Percentiles rank a stretch among this genome's conserved stretches.
phyloP scores from a whole-genome alignment of 1,284 basidiomycete genomes.

The Taiwanofungus camphoratus region DNA sequence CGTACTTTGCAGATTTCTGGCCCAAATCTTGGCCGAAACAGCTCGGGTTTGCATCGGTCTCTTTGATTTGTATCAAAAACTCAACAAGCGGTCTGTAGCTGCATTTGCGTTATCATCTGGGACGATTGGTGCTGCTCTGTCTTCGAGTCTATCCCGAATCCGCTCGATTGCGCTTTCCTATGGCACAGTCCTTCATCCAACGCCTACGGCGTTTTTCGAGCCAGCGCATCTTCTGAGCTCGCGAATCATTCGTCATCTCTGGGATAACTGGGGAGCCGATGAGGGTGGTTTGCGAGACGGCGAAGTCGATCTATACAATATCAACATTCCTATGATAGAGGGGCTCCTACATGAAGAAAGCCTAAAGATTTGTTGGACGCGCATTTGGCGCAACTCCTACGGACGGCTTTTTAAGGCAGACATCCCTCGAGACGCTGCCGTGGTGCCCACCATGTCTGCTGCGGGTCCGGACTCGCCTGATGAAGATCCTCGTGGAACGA shows the following conservation, averaged over 20 bases:
- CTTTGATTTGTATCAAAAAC: neutral
- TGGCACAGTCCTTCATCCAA: slow-evolving; percentile 72
- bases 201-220: slow-evolving; percentile 50
- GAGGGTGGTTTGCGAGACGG: slow-evolving; percentile 47
- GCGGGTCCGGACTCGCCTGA: slow-evolving; percentile 41
- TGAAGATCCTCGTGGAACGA: slow-evolving; percentile 15
- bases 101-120: slow-evolving; percentile 86
- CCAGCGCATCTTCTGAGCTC: slow-evolving; percentile 68
- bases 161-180: slow-evolving; percentile 81
- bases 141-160: slow-evolving; percentile 65
- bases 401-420: slow-evolving; percentile 64
- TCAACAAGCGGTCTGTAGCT: slow-evolving; percentile 50
- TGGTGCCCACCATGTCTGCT: slow-evolving; percentile 23
- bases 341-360: slow-evolving; percentile 49
- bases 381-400: slow-evolving; percentile 74
- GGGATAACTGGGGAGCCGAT: slow-evolving; percentile 77
- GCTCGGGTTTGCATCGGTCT: slow-evolving; percentile 45
- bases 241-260: slow-evolving; percentile 68
- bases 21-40: slow-evolving; percentile 78
- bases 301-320: slow-evolving; percentile 75
- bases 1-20: slow-evolving; percentile 53
- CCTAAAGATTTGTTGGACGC: slow-evolving; percentile 67
- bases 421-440: slow-evolving; percentile 17
- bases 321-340: slow-evolving; percentile 76
- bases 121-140: slow-evolving; percentile 85